Evolutionary conservation across 148 eudicot genomes (phyloP), one percentile per base, ranked within the genome.

Genomic region (Diospyros kaki): DNA sequence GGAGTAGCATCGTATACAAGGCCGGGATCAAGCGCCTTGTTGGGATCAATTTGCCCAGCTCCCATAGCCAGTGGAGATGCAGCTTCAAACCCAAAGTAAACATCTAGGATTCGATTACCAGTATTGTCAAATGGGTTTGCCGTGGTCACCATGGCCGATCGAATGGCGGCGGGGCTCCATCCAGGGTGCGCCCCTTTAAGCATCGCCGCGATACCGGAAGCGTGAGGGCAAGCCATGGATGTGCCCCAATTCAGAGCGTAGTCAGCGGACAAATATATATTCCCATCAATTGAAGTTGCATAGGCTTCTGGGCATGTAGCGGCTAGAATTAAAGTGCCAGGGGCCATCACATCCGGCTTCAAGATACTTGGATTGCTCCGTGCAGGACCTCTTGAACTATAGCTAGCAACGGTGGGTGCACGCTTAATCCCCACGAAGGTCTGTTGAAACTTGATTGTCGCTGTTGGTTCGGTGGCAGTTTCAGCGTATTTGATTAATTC

Each of bases 141-240:
- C 0, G 81, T 82, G 13, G 85, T 82, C 40, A 82, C 74, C 79
- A 82, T 78, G 3, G 85, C 85, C 2, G 85, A 78, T 0, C 76
- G 72, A 44, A 82, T 82, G 51, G 81, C 79, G 9, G 77, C 82
- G 10, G 85, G 81, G 40, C 76, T 71, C 81, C 85, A 82, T 52
- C 72, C 79, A 3, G 74, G 79, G 42, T 82, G 85, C 1, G 81
- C 78, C 1, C 70, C 79, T 73, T 66, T 83, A 1, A 83, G 69
- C 2, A 83, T 76, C 5, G 85, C 85, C 2, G 85, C 82, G 0
- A 83, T 42, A 1, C 85, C 85, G 5, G 82, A 2, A 14, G 75
- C 71, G 60, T 83, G 85, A 13, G 85, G 85, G 48, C 85, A 83
- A 1, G 85, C 64, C 85, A 79, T 79, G 48, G 86, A 83, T 4